Evolutionary conservation across 306 rosid genomes (phyloP), one percentile per base, ranked within the genome.

Genomic region (Gastrolobium bilobum): DNA sequence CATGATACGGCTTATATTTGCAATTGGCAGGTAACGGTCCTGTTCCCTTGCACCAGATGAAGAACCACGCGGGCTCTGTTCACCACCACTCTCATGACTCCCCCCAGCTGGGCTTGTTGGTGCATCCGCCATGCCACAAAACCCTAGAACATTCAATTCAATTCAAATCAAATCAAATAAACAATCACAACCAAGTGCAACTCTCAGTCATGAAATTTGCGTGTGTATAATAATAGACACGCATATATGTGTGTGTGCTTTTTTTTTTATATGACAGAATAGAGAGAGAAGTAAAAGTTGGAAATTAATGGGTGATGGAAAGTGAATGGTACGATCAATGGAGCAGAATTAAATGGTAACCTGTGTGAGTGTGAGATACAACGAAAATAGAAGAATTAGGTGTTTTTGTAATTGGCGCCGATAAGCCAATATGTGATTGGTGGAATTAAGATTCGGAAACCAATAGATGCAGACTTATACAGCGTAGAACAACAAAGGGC

Each of bases 1-100:
- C 95, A 93, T 93, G 88, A 93, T 93, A 70, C 98, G 90, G 71
- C 98, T 93, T 54, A 93, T 94, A 78, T 94, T 94, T 4, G 97
- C 98, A 79, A 94, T 94, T 4, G 98, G 98, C 6, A 94, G 91
- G 64, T 54, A 89, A 1, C 96, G 90, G 57, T 91, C 98, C 71
- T 91, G 98, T 66, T 94, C 97, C 13, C 96, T 84, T 0, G 86
- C 90, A 2, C 42, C 81, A 2, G 85, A 68, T 0, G 68, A 82
- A 5, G 84, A 77, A 29, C 87, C 84, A 7, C 47, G 89, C 2
- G 97, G 92, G 54, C 98, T 94, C 78, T 86, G 96, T 61, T 94
- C 98, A 13, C 98, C 96, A 1, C 94, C 98, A 62, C 97, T 90
- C 34, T 94, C 98, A 73, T 91, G 95, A 81, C 90, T 88, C 52